Percentiles rank a stretch among this genome's conserved stretches.
Conservation (phyloP, 1,284 basidiomycete genomes). For the Inonotus hispidus region DNA sequence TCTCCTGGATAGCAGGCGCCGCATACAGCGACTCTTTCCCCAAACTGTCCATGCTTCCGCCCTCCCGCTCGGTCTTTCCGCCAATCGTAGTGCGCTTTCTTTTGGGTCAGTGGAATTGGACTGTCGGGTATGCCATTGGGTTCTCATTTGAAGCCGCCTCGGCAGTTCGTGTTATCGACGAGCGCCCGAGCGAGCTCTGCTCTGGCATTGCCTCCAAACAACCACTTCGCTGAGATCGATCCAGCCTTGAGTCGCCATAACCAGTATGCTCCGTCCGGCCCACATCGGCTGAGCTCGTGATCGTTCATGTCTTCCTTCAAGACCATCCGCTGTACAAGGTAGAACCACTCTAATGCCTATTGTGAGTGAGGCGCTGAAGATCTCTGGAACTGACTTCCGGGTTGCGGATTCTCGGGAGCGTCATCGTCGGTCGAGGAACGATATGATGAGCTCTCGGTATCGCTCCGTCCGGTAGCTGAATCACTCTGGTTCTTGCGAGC, state of each 20-base stretch:
- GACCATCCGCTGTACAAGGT: not conserved
- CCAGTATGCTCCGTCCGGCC: not conserved
- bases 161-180: not conserved
- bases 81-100: not conserved
- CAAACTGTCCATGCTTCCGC: not conserved
- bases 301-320: not conserved
- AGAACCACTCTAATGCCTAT: not conserved
- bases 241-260: not conserved
- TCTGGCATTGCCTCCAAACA: not conserved
- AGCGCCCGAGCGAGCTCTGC: not conserved
- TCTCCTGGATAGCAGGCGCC: not conserved
- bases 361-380: not conserved
- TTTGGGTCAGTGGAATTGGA: not conserved
- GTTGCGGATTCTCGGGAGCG: not conserved
- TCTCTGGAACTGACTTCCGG: not conserved
- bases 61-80: not conserved
- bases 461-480: not conserved
- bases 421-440: not conserved
- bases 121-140: not conserved
- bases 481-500: not conserved
- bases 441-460: not conserved
- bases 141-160: not conserved
- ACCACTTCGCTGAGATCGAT: not conserved
- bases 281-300: not conserved
- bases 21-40: not conserved